Conservation (phyloP, 805 yeast genomes). For the Metschnikowia henanensis region DNA sequence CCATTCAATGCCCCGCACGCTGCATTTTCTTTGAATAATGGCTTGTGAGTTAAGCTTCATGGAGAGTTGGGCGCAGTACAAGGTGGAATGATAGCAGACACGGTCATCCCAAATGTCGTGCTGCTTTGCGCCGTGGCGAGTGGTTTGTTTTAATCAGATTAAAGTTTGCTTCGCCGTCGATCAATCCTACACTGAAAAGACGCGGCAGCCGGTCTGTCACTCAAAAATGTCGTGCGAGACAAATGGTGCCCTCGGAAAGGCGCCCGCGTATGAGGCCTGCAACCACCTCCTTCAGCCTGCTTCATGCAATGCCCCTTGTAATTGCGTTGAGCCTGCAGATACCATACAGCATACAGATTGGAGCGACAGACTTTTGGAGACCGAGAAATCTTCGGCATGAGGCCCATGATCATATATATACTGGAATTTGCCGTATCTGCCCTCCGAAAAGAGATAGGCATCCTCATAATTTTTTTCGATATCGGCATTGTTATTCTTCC, state of each 20-base stretch:
- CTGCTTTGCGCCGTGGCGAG: neutral
- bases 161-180: neutral
- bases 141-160: neutral
- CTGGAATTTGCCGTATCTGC: conserved; percentile 6
- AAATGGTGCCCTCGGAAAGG: conserved; percentile 12
- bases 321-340: conserved; percentile 10
- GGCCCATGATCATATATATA: conserved; percentile 11
- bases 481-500: conserved; percentile 6
- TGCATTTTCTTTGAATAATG: neutral
- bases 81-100: neutral
- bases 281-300: conserved; percentile 12
- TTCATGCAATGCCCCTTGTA: conserved; percentile 11
- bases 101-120: no score
- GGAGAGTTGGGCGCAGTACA: neutral
- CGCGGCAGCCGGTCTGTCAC: neutral
- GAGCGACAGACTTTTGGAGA: conserved; percentile 8
- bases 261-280: conserved; percentile 8
- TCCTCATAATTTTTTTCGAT: conserved; percentile 2
- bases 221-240: conserved; percentile 11
- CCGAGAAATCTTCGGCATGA: conserved; percentile 10
- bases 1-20: conserved; percentile 1
- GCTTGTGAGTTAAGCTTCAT: neutral
- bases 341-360: conserved; percentile 8
- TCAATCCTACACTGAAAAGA: neutral
- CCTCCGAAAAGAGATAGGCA: conserved; percentile 7